These are phyloP conservation scores for Russula emetica DNA, from an alignment of 768 basidiomycete species.

Conservation along the genomic window DNA sequence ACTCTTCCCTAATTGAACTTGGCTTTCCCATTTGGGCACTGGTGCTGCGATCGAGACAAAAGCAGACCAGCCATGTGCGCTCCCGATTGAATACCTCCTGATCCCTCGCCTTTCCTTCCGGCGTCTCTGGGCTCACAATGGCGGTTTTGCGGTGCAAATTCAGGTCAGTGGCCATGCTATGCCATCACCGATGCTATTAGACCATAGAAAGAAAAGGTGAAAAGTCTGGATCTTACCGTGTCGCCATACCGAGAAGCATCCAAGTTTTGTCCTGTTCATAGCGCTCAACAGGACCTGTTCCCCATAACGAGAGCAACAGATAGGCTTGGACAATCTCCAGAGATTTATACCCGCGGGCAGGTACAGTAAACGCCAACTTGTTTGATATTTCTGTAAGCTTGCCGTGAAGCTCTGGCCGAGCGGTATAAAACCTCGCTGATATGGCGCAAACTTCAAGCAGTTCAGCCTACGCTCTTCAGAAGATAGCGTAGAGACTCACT, in stretches of 20 bases:
- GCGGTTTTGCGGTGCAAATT: slow-evolving; percentile 88
- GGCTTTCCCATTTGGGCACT: slow-evolving; percentile 98
- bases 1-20: slow-evolving; percentile 90
- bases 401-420: slow-evolving; percentile 75
- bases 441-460: slow-evolving; percentile 79
- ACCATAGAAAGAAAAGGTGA: slow-evolving; percentile 4
- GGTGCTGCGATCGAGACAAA: slow-evolving; percentile 79
- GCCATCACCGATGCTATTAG: neutral
- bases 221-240: slow-evolving; percentile 47
- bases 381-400: slow-evolving; percentile 78
- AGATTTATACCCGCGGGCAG: slow-evolving; percentile 85
- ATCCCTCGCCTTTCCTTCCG: slow-evolving; percentile 77
- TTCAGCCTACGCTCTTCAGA: neutral
- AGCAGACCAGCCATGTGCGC: slow-evolving; percentile 89
- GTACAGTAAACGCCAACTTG: slow-evolving; percentile 83
- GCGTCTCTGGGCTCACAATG: slow-evolving; percentile 54
- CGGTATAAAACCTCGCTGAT: slow-evolving; percentile 82
- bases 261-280: slow-evolving; percentile 97
- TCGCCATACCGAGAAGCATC: slow-evolving; percentile 82
- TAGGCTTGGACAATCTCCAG: slow-evolving; percentile 96
- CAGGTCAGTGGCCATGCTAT: slow-evolving; percentile 91
- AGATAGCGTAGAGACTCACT: slow-evolving; percentile 46
- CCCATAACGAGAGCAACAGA: slow-evolving; percentile 82
- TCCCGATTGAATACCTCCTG: slow-evolving; percentile 90
- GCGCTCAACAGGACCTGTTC: slow-evolving; percentile 90